phyloP scores from a whole-genome alignment of 2,329 filamentous ascomycete species.

The Fusarium odoratissimum region DNA sequence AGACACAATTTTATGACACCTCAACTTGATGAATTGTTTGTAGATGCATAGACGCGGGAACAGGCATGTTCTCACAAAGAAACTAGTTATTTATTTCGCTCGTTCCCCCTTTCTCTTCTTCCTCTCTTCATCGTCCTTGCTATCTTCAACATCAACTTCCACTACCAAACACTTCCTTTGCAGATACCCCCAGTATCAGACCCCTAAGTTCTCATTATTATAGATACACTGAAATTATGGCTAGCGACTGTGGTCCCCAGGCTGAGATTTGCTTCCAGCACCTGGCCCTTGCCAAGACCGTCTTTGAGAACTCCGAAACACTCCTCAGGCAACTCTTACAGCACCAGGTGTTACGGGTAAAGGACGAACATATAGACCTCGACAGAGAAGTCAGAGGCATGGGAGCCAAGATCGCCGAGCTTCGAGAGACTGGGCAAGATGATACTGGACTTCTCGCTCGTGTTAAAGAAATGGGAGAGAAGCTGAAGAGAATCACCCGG shows the following conservation, averaged over 20 bases:
- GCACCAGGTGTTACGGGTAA: not conserved
- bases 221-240: not conserved
- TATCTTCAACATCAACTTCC: not conserved
- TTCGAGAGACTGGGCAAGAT: not conserved
- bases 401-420: not conserved
- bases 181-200: fast-evolving
- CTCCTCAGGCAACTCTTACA: not conserved
- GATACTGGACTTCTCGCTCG: not conserved
- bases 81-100: not conserved
- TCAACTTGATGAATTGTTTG: not conserved
- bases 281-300: not conserved
- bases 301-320: not conserved
- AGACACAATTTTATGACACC: not conserved
- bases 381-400: not conserved
- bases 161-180: not conserved
- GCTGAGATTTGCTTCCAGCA: not conserved
- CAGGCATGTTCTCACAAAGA: not conserved
- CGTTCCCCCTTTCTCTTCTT: no score
- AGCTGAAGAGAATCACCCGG: fast-evolving
- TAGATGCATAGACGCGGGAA: not conserved
- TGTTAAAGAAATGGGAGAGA: not conserved
- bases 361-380: not conserved
- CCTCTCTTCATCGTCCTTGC: not conserved
- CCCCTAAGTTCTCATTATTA: fast-evolving
- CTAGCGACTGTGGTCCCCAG: not conserved